Percentiles rank a stretch among this genome's conserved stretches.
phyloP scores from a whole-genome alignment of 2,329 filamentous ascomycete species.

The Achaetomium macrosporum region DNA sequence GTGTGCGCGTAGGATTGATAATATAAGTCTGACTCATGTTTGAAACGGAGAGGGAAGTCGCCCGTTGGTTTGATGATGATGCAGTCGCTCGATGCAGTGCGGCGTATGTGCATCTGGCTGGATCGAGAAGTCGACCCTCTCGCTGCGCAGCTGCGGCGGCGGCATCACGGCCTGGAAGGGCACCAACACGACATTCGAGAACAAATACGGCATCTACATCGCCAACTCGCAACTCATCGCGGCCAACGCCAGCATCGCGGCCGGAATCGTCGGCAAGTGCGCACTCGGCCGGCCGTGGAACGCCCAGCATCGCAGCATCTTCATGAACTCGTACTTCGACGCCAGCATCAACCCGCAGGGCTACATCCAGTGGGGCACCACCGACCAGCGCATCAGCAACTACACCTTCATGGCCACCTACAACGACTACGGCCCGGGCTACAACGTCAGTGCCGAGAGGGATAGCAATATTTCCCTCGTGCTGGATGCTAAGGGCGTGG shows the following conservation, averaged over 20 bases:
- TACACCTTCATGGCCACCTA: neutral
- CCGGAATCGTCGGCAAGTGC: neutral
- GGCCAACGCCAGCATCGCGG: neutral
- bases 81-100: too few relatives aligned
- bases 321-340: neutral
- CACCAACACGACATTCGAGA: neutral
- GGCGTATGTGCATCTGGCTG: too few relatives aligned
- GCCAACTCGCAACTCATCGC: neutral
- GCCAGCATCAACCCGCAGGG: neutral
- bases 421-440: neutral
- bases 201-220: neutral
- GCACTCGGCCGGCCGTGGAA: neutral
- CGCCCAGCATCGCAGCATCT: neutral
- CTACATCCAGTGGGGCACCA: neutral
- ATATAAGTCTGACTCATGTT: too few relatives aligned
- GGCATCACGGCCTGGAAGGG: neutral
- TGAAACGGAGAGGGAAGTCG: too few relatives aligned
- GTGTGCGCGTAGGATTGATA: too few relatives aligned
- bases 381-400: neutral
- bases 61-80: too few relatives aligned
- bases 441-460: neutral
- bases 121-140: neutral
- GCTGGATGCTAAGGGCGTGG: neutral
- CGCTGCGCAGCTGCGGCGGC: neutral
- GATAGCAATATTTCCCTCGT: neutral